These are phyloP conservation scores for Penicillium atrosanguineum DNA, from an alignment of 495 filamentous ascomycete species.

Conservation along the genomic window DNA sequence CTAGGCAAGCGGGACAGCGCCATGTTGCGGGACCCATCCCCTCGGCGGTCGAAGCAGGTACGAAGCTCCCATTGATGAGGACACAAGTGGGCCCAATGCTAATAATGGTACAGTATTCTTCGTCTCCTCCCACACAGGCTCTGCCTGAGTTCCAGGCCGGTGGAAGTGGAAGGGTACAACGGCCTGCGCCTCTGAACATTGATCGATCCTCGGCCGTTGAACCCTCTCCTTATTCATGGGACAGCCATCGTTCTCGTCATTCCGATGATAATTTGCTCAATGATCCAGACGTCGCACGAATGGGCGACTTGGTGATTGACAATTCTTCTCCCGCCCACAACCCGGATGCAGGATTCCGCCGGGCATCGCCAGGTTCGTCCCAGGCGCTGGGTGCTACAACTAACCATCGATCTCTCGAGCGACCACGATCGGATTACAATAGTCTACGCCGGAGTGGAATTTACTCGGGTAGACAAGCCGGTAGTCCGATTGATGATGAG, in stretches of 20 bases:
- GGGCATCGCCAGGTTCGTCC: constrained; percentile 21
- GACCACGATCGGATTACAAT: constrained; percentile 31
- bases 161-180: constrained; percentile 23
- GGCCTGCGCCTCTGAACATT: constrained; percentile 56
- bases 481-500: constrained; percentile 57
- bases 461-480: constrained; percentile 43
- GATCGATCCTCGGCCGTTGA: constrained; percentile 56
- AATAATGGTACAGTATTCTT: constrained; percentile 24
- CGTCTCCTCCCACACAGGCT: constrained; percentile 16
- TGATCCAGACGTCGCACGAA: constrained; percentile 13
- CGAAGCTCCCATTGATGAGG: neutral
- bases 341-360: constrained; percentile 16
- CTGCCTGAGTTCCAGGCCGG: constrained; percentile 17
- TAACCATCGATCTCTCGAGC: constrained; percentile 37
- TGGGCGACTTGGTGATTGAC: neutral
- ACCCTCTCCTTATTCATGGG: constrained; percentile 65
- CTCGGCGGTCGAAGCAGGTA: constrained; percentile 24
- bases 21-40: constrained; percentile 21
- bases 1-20: constrained; percentile 55
- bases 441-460: constrained; percentile 49
- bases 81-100: constrained; percentile 10
- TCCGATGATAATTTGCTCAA: constrained; percentile 61
- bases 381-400: constrained; percentile 30
- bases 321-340: constrained; percentile 5
- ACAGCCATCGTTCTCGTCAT: constrained; percentile 48